Conservation (phyloP, 768 basidiomycete genomes). For the Galerina marginata region DNA sequence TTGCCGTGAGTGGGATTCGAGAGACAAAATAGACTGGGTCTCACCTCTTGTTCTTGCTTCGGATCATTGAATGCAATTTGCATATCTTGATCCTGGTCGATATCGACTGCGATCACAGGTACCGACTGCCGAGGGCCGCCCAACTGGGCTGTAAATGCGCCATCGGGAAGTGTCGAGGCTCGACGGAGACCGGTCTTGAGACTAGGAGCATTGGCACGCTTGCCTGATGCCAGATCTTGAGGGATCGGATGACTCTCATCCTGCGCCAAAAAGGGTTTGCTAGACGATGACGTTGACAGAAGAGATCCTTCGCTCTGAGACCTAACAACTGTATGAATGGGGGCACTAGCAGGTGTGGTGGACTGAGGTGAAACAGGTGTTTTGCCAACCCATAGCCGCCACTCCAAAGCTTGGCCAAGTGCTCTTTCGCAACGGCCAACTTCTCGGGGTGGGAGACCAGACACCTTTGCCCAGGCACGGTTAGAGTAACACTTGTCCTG, state of each 20-base stretch:
- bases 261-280: slow-evolving; percentile 29
- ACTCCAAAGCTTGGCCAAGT: slow-evolving; percentile 83
- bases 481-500: slow-evolving; percentile 96
- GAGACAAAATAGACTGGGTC: background rate
- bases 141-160: slow-evolving; percentile 21
- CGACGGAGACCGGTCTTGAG: slow-evolving; percentile 36
- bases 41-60: background rate
- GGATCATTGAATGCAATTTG: background rate
- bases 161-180: slow-evolving; percentile 47
- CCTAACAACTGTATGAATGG: slow-evolving; percentile 46
- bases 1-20: background rate
- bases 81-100: background rate
- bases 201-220: background rate
- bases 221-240: background rate
- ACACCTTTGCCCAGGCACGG: slow-evolving; percentile 92
- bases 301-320: slow-evolving; percentile 56
- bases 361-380: slow-evolving; percentile 35
- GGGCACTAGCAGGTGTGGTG: slow-evolving; percentile 20
- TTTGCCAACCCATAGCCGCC: slow-evolving; percentile 95
- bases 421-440: slow-evolving; percentile 89
- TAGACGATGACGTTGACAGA: slow-evolving; percentile 17
- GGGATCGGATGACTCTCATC: background rate
- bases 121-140: background rate
- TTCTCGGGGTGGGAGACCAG: slow-evolving; percentile 85
- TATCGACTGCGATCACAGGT: background rate